Evolutionary conservation across 805 yeast species (phyloP).

Genomic region (Gaillardinia entomophila): DNA sequence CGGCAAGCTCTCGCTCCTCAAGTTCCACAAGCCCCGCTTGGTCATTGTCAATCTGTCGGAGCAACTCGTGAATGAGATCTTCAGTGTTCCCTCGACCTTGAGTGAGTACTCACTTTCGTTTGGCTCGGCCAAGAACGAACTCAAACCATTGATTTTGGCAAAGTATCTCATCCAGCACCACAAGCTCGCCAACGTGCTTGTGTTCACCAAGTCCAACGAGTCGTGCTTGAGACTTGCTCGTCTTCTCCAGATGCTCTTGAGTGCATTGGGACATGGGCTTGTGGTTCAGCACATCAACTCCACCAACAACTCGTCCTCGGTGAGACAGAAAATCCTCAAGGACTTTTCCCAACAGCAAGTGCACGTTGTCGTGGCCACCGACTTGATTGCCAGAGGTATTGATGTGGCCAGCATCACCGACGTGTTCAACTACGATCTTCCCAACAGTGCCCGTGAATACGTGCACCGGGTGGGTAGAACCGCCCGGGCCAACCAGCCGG

Average conservation of each 20-base stretch:
- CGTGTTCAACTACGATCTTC: slow-evolving; percentile 88
- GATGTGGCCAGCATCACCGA: slow-evolving; percentile 65
- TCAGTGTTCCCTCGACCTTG: slow-evolving; percentile 53
- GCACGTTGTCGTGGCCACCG: slow-evolving; percentile 69
- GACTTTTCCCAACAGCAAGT: slow-evolving; percentile 52
- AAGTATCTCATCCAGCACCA: slow-evolving; percentile 39
- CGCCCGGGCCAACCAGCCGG: slow-evolving; percentile 82
- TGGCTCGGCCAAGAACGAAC: slow-evolving; percentile 31
- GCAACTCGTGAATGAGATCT: slow-evolving; percentile 46
- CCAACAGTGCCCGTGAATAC: slow-evolving; percentile 83
- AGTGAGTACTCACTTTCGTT: slow-evolving; percentile 39
- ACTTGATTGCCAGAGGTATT: slow-evolving; percentile 92
- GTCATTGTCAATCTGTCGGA: slow-evolving; percentile 62
- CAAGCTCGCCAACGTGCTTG: slow-evolving; percentile 38
- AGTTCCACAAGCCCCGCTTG: slow-evolving; percentile 66
- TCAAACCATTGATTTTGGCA: slow-evolving; percentile 72
- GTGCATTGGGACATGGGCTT: not conserved
- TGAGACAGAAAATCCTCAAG: slow-evolving; percentile 51
- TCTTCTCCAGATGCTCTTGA: slow-evolving; percentile 42
- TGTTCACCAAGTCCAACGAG: slow-evolving; percentile 80
- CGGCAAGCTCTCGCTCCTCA: slow-evolving; percentile 70
- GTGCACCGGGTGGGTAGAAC: slow-evolving; percentile 97
- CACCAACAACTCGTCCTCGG: slow-evolving; percentile 44
- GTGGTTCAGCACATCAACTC: slow-evolving; percentile 44
- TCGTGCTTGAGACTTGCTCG: slow-evolving; percentile 75